A percentile compares a stretch with the other conserved stretches of the same genome.
Evolutionary conservation across 305 asterid species (phyloP).

Genomic region (Ilex paraguariensis): DNA sequence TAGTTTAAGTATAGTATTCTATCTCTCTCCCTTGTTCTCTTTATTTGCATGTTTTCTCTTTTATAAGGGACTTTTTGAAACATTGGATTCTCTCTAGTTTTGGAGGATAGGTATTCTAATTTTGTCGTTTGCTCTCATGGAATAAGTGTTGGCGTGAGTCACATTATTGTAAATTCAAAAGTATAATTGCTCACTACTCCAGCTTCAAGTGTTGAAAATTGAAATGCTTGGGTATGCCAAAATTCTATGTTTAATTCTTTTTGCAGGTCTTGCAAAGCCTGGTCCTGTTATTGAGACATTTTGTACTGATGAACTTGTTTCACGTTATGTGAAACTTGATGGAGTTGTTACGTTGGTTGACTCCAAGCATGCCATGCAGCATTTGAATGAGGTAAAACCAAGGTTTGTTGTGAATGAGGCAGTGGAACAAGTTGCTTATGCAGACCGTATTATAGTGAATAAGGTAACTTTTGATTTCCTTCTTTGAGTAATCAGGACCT

Average conservation of each 20-base stretch:
- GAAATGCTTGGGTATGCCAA: no score
- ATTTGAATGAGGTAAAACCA: conserved; percentile 79
- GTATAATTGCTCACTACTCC: no score
- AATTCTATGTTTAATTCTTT: conserved; percentile 14
- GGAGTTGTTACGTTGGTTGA: conserved; percentile 96
- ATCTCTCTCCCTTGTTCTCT: no score
- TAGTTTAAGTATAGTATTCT: no score
- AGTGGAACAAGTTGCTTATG: conserved; percentile 94
- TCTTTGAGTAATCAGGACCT: not conserved
- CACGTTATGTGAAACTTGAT: conserved; percentile 85
- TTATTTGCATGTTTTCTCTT: no score
- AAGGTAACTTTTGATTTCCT: conserved; percentile 38
- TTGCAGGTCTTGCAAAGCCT: conserved; percentile 94
- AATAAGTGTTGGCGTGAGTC: no score
- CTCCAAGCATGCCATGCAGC: conserved; percentile 67
- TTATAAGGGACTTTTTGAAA: no score
- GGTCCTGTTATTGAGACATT: conserved; percentile 97
- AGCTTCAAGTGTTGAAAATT: no score
- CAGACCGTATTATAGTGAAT: conserved; percentile 88
- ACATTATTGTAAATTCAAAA: no score
- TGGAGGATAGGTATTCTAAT: no score
- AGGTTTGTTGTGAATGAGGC: conserved; percentile 97
- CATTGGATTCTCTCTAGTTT: no score
- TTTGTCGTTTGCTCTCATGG: no score
- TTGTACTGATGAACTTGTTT: conserved; percentile 75